Conservation (phyloP, 176 grass and related monocot genomes). For the Eleusine indica region DNA sequence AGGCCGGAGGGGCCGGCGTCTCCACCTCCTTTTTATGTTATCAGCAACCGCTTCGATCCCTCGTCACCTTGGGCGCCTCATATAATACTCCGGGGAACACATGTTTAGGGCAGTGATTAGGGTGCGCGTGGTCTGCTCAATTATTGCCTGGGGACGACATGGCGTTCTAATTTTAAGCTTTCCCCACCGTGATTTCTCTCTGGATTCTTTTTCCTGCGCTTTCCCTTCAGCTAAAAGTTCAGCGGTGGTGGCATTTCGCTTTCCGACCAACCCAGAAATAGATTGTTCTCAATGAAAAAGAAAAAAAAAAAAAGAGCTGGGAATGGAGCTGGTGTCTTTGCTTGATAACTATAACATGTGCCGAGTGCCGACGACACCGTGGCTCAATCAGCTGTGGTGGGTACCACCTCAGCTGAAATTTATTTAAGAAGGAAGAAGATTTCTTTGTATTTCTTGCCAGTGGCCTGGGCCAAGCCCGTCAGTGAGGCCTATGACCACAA, state of each 20-base stretch:
- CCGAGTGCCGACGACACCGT: conserved; percentile 3
- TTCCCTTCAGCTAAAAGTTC: conserved; percentile 20
- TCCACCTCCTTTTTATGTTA: conserved; percentile 44
- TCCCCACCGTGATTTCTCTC: neutral
- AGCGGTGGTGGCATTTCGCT: conserved; percentile 35
- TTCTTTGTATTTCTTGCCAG: too few relatives aligned
- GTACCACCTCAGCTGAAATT: conserved; percentile 23
- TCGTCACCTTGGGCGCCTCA: conserved; percentile 15
- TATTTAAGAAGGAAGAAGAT: neutral
- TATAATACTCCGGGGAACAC: conserved; percentile 30
- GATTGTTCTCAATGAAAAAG: neutral
- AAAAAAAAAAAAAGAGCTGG: too few relatives aligned
- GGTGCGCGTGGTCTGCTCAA: conserved; percentile 36
- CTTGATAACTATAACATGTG: conserved; percentile 28
- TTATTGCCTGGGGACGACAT: conserved; percentile 47
- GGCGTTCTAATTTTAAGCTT: conserved; percentile 56
- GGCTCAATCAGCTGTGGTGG: neutral
- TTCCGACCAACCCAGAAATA: conserved; percentile 44
- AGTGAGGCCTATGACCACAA: too few relatives aligned
- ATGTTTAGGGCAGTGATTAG: conserved; percentile 35
- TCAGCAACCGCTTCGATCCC: neutral
- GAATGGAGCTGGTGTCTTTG: neutral
- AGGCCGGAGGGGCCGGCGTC: conserved; percentile 38
- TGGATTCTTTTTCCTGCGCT: neutral
- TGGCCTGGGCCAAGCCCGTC: neutral